Conservation (phyloP, 495 filamentous ascomycete species). For the Daldinia bambusicola region DNA sequence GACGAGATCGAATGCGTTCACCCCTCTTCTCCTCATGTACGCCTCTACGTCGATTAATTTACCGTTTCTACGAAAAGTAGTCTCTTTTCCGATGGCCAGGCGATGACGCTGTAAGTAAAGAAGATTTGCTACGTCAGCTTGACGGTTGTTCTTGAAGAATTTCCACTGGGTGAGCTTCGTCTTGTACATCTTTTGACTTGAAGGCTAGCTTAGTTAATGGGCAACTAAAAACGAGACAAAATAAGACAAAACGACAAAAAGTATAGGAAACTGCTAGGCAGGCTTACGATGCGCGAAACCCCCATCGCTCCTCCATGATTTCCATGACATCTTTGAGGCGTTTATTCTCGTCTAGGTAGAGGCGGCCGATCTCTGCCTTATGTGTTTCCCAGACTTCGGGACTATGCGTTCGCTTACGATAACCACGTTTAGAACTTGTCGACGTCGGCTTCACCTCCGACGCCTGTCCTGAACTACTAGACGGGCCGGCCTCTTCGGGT, state of each 20-base stretch:
- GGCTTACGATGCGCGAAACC: constrained; percentile 50
- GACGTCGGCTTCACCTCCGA: constrained; percentile 3
- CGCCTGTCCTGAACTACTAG: constrained; percentile 24
- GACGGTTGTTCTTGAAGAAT: constrained; percentile 54
- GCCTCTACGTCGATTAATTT: constrained; percentile 50
- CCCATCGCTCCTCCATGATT: constrained; percentile 87
- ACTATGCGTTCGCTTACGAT: constrained; percentile 44
- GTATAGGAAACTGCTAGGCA: constrained; percentile 1
- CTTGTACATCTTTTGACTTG: constrained; percentile 55
- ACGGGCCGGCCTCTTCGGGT: constrained; percentile 24
- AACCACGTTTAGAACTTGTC: constrained; percentile 21
- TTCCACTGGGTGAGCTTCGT: constrained; percentile 55
- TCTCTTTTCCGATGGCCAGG: constrained; percentile 51
- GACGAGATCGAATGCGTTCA: constrained; percentile 50
- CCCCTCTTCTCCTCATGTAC: constrained; percentile 51
- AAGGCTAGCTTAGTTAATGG: constrained; percentile 35
- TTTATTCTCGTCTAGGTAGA: constrained; percentile 48
- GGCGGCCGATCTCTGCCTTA: constrained; percentile 45
- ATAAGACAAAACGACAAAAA: not conserved
- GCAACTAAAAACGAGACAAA: not conserved
- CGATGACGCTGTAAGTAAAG: constrained; percentile 51
- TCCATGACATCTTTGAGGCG: constrained; percentile 77
- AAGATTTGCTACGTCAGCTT: constrained; percentile 50
- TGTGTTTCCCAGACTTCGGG: constrained; percentile 47
- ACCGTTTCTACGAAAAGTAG: constrained; percentile 50